Evolutionary conservation across 2,329 filamentous ascomycete species (phyloP), one percentile per base, ranked within the genome.

Genomic region (Exophiala mesophila): DNA sequence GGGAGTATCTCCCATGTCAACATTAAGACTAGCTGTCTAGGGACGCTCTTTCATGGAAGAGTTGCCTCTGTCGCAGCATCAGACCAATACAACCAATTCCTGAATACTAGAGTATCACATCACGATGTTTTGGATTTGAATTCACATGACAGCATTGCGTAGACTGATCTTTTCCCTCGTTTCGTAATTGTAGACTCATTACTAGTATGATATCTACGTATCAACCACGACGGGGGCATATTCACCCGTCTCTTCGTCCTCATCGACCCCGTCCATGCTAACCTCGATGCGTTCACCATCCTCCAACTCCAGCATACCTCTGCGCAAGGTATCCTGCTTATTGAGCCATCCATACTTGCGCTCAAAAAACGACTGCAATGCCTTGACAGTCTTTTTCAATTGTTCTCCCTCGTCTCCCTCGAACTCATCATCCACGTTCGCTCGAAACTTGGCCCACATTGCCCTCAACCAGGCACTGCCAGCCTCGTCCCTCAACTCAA

Each of bases 221-320:
- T 55, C 74, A 15, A 83, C 77, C 21, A 83, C 61, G 26, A 73
- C 64, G 15, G 79, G 79, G 20, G 78, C 78, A 67, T 78, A 82
- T 52, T 83, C 78, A 8, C 79, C 79, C 9, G 69, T 72, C 60
- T 82, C 78, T 37, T 82, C 78, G 15, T 81, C 77, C 54, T 77
- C 75, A 32, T 80, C 77, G 28, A 65, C 62, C 10, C 66, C 70
- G 15, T 65, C 63, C 49, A 76, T 62, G 15, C 78, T 76, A 66
- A 82, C 67, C 51, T 79, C 76, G 3, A 82, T 72, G 49, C 70
- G 65, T 59, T 82, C 79, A 12, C 79, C 79, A 55, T 82, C 79
- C 57, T 82, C 78, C 40, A 82, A 56, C 49, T 77, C 70, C 21
- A 82, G 52, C 63, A 80, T 72, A 0, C 79, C 79, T 17, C 68